phyloP scores from a whole-genome alignment of 129 eudicot genomes.

The Chrysanthemum lavandulifolium region DNA sequence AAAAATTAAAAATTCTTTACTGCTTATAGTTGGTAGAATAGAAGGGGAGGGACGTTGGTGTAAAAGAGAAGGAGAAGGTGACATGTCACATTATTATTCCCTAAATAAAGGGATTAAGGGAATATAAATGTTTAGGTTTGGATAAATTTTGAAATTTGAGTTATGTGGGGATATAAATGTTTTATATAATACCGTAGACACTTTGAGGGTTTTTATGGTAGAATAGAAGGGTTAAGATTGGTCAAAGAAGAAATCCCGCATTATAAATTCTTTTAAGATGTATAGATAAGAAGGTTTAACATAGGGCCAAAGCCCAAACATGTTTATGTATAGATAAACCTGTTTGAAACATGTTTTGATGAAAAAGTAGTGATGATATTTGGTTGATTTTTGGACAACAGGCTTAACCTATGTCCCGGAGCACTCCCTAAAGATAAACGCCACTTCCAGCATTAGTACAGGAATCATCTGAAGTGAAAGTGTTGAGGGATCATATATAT shows the following conservation, averaged over 20 bases:
- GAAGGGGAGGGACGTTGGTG: too few relatives aligned
- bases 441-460: conserved; percentile 79
- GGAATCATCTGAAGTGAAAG: conserved; percentile 41
- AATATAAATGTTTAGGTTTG: too few relatives aligned
- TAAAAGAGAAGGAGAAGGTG: too few relatives aligned
- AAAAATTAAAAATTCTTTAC: neutral
- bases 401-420: conserved; percentile 81
- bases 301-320: neutral
- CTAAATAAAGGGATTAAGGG: too few relatives aligned
- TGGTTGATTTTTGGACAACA: conserved; percentile 31
- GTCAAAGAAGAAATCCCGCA: too few relatives aligned
- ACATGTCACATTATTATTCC: too few relatives aligned
- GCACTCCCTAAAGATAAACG: conserved; percentile 83
- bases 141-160: too few relatives aligned
- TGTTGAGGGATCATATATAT: neutral
- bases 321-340: neutral
- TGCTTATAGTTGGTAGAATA: neutral
- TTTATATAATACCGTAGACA: too few relatives aligned
- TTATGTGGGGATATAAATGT: too few relatives aligned
- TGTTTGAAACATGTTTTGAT: neutral
- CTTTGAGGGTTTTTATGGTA: too few relatives aligned
- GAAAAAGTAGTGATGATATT: neutral
- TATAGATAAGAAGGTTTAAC: neutral
- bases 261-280: too few relatives aligned
- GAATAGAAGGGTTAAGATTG: too few relatives aligned